Base-by-base conservation (phyloP, 208 protist species). In the Crithidia acanthocephali region DNA sequence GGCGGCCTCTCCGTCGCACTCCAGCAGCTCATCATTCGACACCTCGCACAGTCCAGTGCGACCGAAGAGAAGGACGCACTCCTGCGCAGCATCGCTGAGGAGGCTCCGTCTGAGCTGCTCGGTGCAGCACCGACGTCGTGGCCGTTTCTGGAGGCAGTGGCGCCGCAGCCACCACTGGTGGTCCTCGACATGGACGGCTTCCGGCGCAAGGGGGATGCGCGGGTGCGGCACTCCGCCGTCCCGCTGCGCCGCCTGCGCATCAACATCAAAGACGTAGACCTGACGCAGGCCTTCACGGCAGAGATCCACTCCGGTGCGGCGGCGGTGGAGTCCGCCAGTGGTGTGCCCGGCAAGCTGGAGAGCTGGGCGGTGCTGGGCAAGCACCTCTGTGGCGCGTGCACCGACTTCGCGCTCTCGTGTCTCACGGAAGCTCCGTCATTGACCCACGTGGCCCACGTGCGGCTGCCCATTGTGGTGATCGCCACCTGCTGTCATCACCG, bases 401-500 rank as follows among this genome's bases (percentile, higher is more conserved):
- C 89, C 6, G 89, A 94, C 72, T 94, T 94, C 76, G 83, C 86
- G 1, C 68, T 92, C 25, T 88, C 86, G 18, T 92, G 86, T 37
- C 57, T 91, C 20, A 87, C 82, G 8, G 74, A 83, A 32, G 44
- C 23, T 0, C 51, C 73, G 2, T 9, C 37, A 3, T 51, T 71
- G n/a, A 1, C 42, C 48, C 58, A 64, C 7, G 30, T 56, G 16
- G 57, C 63, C 18, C 68, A 45, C 2, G 75, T 71, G 65, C 68
- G 48, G 51, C 33, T 92, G 40, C 42, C 48, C 16, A 72, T 80
- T 11, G 67, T 91, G 16, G 83, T 91, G 25, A 58, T 94, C n/a
- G 89, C 89, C 28, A 89, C 86, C 10, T 94, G 89, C 69, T 92
- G 89, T 53, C 89, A 94, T 55, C 89, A 94, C 53, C 89, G 84